Evolutionary conservation across 345 rosid genomes (phyloP), one percentile per base, ranked within the genome.

Genomic region (Trapa bicornis): DNA sequence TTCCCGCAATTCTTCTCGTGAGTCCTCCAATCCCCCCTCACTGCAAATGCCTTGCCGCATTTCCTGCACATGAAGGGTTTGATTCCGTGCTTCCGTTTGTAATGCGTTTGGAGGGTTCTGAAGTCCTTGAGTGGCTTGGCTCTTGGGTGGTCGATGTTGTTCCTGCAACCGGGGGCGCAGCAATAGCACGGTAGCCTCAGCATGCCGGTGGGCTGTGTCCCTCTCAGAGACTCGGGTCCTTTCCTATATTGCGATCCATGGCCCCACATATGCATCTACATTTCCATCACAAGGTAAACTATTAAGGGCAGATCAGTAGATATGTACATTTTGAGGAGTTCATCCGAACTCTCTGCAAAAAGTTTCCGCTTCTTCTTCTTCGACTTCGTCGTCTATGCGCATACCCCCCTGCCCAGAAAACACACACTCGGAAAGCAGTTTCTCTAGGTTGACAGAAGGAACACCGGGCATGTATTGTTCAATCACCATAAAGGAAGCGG

Each of bases 41-140:
- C 88, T 0, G 91, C 87, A 15, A 86, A 86, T 1, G 88, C 82
- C 78, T 86, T 86, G 16, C 85, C 83, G n/a, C 91, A 86, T 74
- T 86, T 84, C 42, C 91, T 72, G 74, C 91, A 86, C 87, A 86
- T 84, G 67, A 86, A 86, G 16, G 87, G 89, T 78, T 84, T 86
- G 45, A 84, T 82, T 6, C 88, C 91, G 54, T 86, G 91, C 78
- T 84, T 86, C 65, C 88, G 74, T 73, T 84, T 86, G 83, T 86
- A 86, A 76, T 86, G 91, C 8, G 91, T 86, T 73, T 86, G 91
- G 14, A 86, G 84, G 37, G 91, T 86, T 66, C 88, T 78, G 50
- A 86, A 86, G 67, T 86, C 89, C 72, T 86, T 86, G 50, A 86
- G 84, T 9, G 91, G 87, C 79, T 78, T 86, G 0, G 91, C 85